These are phyloP conservation scores for Oryza longistaminata DNA, from an alignment of 176 grass and related monocot species.

Conservation along the genomic window DNA sequence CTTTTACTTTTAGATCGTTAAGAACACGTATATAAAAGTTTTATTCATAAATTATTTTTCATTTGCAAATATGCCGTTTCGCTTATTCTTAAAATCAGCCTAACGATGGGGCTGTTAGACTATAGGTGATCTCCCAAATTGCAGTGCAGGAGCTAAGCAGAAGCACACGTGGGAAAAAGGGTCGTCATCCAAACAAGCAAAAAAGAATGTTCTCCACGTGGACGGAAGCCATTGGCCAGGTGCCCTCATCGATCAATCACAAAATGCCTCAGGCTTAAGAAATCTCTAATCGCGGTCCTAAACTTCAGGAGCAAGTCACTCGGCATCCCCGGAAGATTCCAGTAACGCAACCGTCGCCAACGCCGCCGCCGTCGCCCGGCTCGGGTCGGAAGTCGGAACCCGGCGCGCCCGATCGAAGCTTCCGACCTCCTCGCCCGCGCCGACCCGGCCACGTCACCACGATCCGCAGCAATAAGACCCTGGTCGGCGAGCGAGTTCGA, in stretches of 20 bases:
- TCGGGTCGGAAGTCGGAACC: background rate
- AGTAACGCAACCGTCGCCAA: background rate
- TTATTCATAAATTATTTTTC: no score
- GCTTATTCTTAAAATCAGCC: no score
- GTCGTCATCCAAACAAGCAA: no score
- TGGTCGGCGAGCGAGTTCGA: background rate
- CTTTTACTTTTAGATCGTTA: no score
- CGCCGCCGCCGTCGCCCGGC: background rate
- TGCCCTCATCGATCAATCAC: slow-evolving; percentile 11
- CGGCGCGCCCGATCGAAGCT: slow-evolving; percentile 7
- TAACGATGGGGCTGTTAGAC: no score
- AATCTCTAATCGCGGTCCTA: background rate
- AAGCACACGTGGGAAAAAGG: background rate
- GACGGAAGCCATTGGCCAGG: background rate
- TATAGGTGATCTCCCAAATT: background rate
- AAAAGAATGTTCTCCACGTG: slow-evolving; percentile 13
- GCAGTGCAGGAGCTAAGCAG: background rate
- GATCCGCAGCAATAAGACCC: slow-evolving; percentile 1
- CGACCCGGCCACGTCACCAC: background rate
- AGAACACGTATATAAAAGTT: no score
- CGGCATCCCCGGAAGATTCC: background rate
- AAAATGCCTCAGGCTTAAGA: background rate
- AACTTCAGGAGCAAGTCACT: slow-evolving; percentile 37
- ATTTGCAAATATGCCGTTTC: no score
- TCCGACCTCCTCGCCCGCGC: no score